These are phyloP conservation scores for Silybum marianum DNA, from an alignment of 129 eudicot genomes.

Conservation along the genomic window DNA sequence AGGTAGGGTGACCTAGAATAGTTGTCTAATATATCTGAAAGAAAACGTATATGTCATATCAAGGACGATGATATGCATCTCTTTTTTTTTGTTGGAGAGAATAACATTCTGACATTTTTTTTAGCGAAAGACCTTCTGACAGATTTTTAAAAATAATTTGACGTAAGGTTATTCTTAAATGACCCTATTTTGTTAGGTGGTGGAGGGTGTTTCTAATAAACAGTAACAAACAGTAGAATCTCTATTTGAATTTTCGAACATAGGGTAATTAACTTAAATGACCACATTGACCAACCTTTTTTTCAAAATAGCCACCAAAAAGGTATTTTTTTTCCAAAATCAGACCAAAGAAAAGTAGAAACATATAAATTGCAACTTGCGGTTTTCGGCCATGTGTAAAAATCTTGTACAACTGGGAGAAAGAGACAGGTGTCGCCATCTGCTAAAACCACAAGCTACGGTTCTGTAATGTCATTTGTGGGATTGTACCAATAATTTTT, in stretches of 20 bases:
- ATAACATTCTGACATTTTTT: background rate
- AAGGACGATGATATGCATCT: background rate
- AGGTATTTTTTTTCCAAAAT: too few species aligned
- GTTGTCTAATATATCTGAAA: constrained; percentile 61
- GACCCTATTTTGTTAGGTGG: background rate
- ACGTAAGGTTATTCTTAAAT: background rate
- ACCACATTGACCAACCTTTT: too few species aligned
- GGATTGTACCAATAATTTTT: too few species aligned
- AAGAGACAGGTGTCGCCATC: too few species aligned
- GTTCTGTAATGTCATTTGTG: too few species aligned
- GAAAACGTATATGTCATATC: constrained; percentile 1
- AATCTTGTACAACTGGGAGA: too few species aligned
- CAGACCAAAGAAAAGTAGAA: too few species aligned
- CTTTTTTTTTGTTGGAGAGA: background rate
- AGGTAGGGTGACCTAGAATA: constrained; percentile 65
- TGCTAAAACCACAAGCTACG: too few species aligned
- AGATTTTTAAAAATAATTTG: background rate
- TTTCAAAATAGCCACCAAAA: too few species aligned
- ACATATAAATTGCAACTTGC: too few species aligned
- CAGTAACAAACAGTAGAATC: background rate
- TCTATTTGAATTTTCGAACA: background rate
- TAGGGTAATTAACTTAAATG: background rate
- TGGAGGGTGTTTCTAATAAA: background rate
- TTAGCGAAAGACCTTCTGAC: background rate
- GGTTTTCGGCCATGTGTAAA: too few species aligned